Conservation (phyloP, 345 rosid genomes). For the Gossypium raimondii region DNA sequence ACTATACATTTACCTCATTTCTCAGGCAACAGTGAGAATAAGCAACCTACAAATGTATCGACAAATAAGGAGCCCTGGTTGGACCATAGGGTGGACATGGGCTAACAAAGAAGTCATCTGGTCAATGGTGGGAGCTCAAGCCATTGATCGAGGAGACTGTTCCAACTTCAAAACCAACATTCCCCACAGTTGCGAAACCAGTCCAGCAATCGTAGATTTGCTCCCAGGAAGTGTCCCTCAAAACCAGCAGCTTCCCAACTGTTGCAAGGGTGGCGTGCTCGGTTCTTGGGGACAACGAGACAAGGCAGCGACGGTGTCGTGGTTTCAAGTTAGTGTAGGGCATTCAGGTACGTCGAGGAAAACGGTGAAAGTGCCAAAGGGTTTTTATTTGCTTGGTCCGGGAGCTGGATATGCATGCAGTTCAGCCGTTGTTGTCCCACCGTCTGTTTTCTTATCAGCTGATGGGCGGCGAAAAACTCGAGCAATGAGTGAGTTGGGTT, state of each 20-base stretch:
- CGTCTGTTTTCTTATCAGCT: constrained; percentile 46
- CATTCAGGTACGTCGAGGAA: constrained; percentile 64
- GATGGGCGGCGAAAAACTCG: constrained; percentile 58
- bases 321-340: constrained; percentile 66
- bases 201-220: constrained; percentile 61
- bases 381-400: constrained; percentile 62
- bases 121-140: constrained; percentile 63
- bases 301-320: constrained; percentile 43
- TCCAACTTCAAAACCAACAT: constrained; percentile 63
- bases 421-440: constrained; percentile 56
- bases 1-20: no score
- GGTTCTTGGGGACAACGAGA: constrained; percentile 58
- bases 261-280: constrained; percentile 65
- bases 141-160: constrained; percentile 77
- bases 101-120: constrained; percentile 70
- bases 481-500: constrained; percentile 46
- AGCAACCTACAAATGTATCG: constrained; percentile 57
- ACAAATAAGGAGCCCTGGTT: constrained; percentile 54
- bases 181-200: constrained; percentile 62
- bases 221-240: constrained; percentile 64
- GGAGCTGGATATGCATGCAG: constrained; percentile 72
- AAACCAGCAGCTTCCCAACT: constrained; percentile 56
- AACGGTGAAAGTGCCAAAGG: constrained; percentile 58
- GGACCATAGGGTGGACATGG: constrained; percentile 75
- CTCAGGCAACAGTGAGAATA: constrained; percentile 56